Percentiles rank a stretch among this genome's conserved stretches.
Evolutionary conservation across 345 rosid genomes (phyloP).

Genomic region (Acer negundo): DNA sequence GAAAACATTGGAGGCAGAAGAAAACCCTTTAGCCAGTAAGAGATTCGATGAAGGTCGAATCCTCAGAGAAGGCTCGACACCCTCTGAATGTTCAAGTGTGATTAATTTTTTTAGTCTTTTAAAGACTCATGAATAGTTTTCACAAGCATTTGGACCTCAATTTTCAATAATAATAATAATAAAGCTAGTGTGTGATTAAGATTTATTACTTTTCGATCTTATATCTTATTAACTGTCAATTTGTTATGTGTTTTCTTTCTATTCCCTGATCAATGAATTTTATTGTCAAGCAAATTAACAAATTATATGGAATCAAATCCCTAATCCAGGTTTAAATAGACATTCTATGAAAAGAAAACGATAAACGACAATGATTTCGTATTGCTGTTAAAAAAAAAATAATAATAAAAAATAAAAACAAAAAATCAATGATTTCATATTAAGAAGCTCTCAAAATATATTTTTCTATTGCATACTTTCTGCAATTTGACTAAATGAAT

Average conservation of each 20-base stretch:
- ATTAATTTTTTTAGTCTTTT: too few species aligned
- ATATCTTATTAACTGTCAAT: too few species aligned
- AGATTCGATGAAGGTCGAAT: constrained; percentile 4
- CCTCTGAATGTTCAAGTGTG: too few species aligned
- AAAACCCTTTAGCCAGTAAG: constrained; percentile 46
- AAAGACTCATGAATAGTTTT: too few species aligned
- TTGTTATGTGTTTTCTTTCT: not conserved
- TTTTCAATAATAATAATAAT: not conserved
- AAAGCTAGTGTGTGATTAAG: not conserved
- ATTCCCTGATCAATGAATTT: not conserved
- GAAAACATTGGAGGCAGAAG: not conserved
- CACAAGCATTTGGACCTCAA: too few species aligned
- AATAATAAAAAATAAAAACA: too few species aligned
- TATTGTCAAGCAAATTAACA: not conserved
- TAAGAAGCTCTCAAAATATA: not conserved
- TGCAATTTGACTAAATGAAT: not conserved
- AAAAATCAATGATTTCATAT: too few species aligned
- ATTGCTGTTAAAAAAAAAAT: too few species aligned
- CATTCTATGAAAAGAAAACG: not conserved
- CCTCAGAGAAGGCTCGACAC: too few species aligned
- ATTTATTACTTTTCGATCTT: not conserved
- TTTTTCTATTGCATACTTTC: not conserved
- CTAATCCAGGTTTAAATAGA: not conserved
- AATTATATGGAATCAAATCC: not conserved
- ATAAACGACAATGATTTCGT: not conserved